Conservation (phyloP, 129 eudicot species). For the Chrysanthemum seticuspe region DNA sequence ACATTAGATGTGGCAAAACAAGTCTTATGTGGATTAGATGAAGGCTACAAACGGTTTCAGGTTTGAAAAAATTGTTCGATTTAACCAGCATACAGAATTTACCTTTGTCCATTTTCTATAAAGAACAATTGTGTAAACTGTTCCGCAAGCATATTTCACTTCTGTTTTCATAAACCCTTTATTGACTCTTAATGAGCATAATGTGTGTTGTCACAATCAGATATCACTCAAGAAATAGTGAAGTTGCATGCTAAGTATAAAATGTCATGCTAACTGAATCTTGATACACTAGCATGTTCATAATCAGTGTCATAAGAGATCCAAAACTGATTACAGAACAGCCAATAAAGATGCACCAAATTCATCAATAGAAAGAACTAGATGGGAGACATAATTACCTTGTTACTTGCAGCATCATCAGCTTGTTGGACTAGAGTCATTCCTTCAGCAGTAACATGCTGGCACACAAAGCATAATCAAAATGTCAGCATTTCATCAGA, state of each 20-base stretch:
- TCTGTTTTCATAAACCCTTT: too few species aligned
- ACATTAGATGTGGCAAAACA: background rate
- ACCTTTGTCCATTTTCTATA: too few species aligned
- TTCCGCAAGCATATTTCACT: too few species aligned
- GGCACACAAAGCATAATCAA: background rate
- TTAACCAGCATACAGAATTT: too few species aligned
- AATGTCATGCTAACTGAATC: background rate
- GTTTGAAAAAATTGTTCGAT: too few species aligned
- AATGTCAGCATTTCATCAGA: constrained; percentile 1
- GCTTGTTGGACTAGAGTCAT: constrained; percentile 24
- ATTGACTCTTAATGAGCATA: background rate
- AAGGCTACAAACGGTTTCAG: too few species aligned
- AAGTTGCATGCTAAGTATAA: background rate
- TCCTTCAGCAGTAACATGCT: too few species aligned
- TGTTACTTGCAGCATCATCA: constrained; percentile 72
- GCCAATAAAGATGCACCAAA: constrained; percentile 9
- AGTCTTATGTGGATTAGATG: background rate
- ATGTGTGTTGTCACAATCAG: background rate
- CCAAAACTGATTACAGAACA: background rate
- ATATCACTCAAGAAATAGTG: background rate
- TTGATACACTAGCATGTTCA: background rate
- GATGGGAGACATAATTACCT: constrained; percentile 35
- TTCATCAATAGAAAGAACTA: background rate
- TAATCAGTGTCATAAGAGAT: background rate
- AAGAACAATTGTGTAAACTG: too few species aligned